Evolutionary conservation across 192 early-diverging fungal species (phyloP).

Genomic region (Entomortierella parvispora): DNA sequence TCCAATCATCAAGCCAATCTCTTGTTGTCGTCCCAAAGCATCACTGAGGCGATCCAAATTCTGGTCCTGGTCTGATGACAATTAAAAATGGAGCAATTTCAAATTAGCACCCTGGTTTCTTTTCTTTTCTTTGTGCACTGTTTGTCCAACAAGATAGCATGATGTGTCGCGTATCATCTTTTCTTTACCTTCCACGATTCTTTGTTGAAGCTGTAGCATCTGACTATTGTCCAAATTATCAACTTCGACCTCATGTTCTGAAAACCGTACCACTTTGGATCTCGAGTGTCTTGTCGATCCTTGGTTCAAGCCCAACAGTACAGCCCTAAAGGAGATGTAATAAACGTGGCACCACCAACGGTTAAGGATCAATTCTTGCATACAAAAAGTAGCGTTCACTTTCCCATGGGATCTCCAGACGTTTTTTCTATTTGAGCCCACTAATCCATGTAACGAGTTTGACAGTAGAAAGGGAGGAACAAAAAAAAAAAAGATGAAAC

Average conservation of each 20-base stretch:
- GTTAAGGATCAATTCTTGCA: no score
- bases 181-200: conserved; percentile 69
- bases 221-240: conserved; percentile 59
- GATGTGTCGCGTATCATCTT: not conserved
- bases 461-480: not conserved
- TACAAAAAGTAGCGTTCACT: not conserved
- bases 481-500: not conserved
- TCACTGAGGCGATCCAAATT: conserved; percentile 72
- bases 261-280: conserved; percentile 48
- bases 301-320: conserved; percentile 46
- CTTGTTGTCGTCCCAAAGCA: conserved; percentile 72
- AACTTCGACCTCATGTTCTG: conserved; percentile 55
- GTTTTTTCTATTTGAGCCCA: no score
- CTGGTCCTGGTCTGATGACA: conserved; percentile 74
- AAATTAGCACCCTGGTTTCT: not conserved
- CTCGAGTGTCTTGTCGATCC: conserved; percentile 39
- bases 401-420: no score
- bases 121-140: not conserved
- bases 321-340: conserved; percentile 20
- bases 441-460: no score
- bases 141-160: not conserved
- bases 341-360: not conserved
- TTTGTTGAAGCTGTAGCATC: conserved; percentile 69
- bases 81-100: conserved; percentile 1
- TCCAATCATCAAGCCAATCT: conserved; percentile 76